Percentiles rank a stretch among this genome's conserved stretches.
Conservation (phyloP, 495 filamentous ascomycete species). For the Tuber melanosporum region DNA sequence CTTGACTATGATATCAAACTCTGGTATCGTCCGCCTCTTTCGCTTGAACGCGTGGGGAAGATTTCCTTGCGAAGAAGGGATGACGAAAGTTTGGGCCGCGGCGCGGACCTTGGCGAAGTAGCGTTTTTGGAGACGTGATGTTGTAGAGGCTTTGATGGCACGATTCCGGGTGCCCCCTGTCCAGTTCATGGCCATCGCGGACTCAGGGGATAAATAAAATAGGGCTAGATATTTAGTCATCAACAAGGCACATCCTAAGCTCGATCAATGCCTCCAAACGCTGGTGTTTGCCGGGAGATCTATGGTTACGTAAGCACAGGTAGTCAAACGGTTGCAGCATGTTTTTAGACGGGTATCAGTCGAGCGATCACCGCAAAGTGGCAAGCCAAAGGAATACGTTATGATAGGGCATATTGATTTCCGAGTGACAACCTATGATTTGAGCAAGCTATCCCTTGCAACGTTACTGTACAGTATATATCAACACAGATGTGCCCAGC, state of each 20-base stretch:
- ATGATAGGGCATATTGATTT: background rate
- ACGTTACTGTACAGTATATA: background rate
- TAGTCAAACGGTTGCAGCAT: background rate
- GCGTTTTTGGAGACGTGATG: conserved; percentile 25
- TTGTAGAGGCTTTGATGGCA: conserved; percentile 19
- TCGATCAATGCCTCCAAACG: background rate
- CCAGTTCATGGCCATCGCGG: conserved; percentile 21
- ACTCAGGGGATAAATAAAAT: background rate
- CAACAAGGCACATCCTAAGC: background rate
- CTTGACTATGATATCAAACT: conserved; percentile 22
- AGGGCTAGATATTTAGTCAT: background rate
- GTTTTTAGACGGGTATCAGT: background rate
- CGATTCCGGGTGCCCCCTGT: conserved; percentile 28
- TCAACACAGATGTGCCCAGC: background rate
- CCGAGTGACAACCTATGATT: background rate
- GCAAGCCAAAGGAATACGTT: background rate
- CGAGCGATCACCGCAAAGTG: background rate
- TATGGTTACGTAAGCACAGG: background rate
- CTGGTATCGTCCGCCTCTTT: conserved; percentile 7
- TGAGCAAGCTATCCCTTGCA: background rate
- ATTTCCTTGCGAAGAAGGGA: conserved; percentile 2
- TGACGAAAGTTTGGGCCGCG: conserved; percentile 9
- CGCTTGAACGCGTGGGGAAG: background rate
- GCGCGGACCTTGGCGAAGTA: conserved; percentile 32
- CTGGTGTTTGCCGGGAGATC: background rate